A percentile compares a stretch with the other conserved stretches of the same genome.
Evolutionary conservation across 148 eudicot genomes (phyloP).

Genomic region (Polygonum aviculare): DNA sequence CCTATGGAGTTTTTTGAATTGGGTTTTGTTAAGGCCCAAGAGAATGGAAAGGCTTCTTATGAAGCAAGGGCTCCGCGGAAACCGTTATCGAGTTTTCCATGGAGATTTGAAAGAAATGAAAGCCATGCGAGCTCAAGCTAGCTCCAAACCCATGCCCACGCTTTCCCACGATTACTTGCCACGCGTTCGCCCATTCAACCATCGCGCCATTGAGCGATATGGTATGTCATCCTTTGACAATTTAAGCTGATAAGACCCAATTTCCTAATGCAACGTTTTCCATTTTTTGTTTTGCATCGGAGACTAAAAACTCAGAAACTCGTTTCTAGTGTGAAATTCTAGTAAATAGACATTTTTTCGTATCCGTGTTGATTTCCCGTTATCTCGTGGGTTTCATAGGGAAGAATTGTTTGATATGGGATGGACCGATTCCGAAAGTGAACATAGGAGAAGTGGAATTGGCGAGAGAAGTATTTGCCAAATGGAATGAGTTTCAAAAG

Average conservation of each 20-base stretch:
- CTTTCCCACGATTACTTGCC: conserved; percentile 9
- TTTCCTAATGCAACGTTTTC: neutral
- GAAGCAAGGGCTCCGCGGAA: conserved; percentile 25
- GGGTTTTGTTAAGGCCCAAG: conserved; percentile 30
- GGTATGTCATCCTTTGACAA: conserved; percentile 8
- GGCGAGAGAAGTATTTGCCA: conserved; percentile 24
- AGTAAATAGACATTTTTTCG: too few relatives aligned
- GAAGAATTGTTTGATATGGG: conserved; percentile 30
- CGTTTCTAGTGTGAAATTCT: neutral
- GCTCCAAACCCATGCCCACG: conserved; percentile 17
- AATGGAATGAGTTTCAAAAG: conserved; percentile 28
- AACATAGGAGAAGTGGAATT: conserved; percentile 26
- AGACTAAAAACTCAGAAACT: too few relatives aligned
- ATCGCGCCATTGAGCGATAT: conserved; percentile 15
- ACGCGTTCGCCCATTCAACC: conserved; percentile 27
- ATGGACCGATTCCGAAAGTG: conserved; percentile 26
- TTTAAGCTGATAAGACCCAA: neutral
- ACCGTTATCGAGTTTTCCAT: conserved; percentile 21
- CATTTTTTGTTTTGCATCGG: too few relatives aligned
- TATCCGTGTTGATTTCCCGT: too few relatives aligned
- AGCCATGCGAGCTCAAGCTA: conserved; percentile 20
- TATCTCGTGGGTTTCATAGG: conserved; percentile 12
- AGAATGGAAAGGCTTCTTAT: conserved; percentile 20
- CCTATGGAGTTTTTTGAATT: conserved; percentile 20
- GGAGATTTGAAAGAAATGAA: conserved; percentile 26